Conservation (phyloP, 345 rosid species). For the Atalantia buxifolia region DNA sequence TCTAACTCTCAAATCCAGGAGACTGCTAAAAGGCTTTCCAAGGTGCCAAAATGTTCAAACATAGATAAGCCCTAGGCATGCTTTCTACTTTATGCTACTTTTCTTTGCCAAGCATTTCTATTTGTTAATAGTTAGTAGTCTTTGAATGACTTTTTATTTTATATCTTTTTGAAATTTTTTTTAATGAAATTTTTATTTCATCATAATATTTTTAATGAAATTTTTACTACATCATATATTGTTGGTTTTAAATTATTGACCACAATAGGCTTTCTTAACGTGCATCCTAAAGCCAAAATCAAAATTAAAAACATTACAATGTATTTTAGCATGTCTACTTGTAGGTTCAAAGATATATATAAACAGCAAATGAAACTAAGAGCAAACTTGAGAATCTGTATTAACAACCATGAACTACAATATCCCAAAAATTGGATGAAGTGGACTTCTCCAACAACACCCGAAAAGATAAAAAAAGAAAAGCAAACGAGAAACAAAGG, state of each 20-base stretch:
- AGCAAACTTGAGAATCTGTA: slow-evolving; percentile 2
- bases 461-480: slow-evolving; percentile 2
- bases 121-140: background rate
- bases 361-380: background rate
- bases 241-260: no score
- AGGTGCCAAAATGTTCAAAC: background rate
- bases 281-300: no score
- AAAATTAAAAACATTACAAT: no score
- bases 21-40: background rate
- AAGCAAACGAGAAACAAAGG: background rate
- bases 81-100: background rate
- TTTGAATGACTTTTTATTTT: no score
- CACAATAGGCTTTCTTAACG: no score
- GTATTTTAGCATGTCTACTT: no score
- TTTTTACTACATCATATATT: no score
- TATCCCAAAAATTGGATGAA: slow-evolving; percentile 20
- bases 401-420: slow-evolving; percentile 14
- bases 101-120: background rate
- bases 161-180: no score
- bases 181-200: no score
- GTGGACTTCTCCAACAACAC: slow-evolving; percentile 19
- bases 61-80: background rate
- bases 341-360: no score
- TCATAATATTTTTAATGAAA: no score
- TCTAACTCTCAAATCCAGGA: background rate